phyloP scores from a whole-genome alignment of 768 basidiomycete species.

The Dacryopinax primogenitus region DNA sequence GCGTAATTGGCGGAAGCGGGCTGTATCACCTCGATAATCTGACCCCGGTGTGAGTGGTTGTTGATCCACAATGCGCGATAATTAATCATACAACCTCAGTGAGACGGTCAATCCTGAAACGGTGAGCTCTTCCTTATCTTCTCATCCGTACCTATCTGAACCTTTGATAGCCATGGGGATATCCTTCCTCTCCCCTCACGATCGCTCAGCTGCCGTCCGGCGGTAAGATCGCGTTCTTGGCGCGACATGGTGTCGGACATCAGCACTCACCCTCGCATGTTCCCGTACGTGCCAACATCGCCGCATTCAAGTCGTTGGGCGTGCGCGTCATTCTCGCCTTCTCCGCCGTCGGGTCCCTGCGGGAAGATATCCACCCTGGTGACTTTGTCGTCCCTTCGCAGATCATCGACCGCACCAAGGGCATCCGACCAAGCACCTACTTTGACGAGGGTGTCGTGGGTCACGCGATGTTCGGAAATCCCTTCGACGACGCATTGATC shows the following conservation, averaged over 20 bases:
- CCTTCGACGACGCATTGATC: slow-evolving; percentile 56
- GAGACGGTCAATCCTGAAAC: slow-evolving; percentile 69
- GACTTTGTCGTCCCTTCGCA: slow-evolving; percentile 79
- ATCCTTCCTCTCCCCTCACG: slow-evolving; percentile 81
- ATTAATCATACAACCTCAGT: slow-evolving; percentile 30
- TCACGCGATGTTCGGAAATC: slow-evolving; percentile 89
- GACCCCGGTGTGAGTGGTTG: slow-evolving; percentile 58
- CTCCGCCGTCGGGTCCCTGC: slow-evolving; percentile 86
- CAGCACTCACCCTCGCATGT: slow-evolving; percentile 65
- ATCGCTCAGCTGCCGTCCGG: slow-evolving; percentile 80
- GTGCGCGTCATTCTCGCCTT: slow-evolving; percentile 84
- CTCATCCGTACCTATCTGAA: neutral
- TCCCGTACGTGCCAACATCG: slow-evolving; percentile 83
- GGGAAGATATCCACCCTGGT: slow-evolving; percentile 85
- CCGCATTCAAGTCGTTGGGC: slow-evolving; percentile 85
- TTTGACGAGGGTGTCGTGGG: slow-evolving; percentile 75
- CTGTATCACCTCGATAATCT: slow-evolving; percentile 88
- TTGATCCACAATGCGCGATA: neutral
- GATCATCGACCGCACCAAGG: slow-evolving; percentile 95
- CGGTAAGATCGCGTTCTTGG: slow-evolving; percentile 70
- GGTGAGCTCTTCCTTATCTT: slow-evolving; percentile 32
- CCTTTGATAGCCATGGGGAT: slow-evolving; percentile 70
- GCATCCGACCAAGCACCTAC: slow-evolving; percentile 74
- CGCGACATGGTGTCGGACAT: slow-evolving; percentile 80
- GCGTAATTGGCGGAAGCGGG: slow-evolving; percentile 85